These are phyloP conservation scores for Lentinula sp. DNA, from an alignment of 768 basidiomycete genomes.

Conservation along the genomic window DNA sequence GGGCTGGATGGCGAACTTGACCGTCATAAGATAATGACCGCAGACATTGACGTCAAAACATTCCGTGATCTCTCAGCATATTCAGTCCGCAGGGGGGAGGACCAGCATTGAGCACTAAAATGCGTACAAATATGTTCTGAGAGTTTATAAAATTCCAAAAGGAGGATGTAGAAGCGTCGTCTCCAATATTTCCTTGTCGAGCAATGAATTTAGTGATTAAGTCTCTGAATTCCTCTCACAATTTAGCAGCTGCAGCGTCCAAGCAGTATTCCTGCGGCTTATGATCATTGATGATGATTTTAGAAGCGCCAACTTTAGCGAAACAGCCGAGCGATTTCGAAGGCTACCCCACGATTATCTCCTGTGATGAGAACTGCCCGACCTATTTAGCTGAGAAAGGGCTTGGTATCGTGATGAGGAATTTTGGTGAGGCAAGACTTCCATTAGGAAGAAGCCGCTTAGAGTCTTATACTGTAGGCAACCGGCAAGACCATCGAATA, in stretches of 20 bases:
- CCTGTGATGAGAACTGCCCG: background rate
- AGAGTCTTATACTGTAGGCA: too few species aligned
- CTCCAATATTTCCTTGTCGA: background rate
- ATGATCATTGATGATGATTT: background rate
- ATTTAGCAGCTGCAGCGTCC: background rate
- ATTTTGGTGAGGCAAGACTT: background rate
- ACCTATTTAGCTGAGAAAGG: background rate
- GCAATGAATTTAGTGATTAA: background rate
- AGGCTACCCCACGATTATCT: background rate
- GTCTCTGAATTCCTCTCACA: background rate
- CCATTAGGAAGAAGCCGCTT: too few species aligned
- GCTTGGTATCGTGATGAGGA: background rate
- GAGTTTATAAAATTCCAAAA: background rate
- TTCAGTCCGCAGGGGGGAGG: background rate
- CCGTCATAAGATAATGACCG: background rate
- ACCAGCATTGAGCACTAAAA: background rate
- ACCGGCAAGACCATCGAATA: too few species aligned
- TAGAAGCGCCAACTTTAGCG: background rate
- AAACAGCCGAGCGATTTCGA: background rate
- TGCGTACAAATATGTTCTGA: background rate
- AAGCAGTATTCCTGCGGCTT: background rate
- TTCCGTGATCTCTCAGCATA: background rate
- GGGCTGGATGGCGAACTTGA: background rate
- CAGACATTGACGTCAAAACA: background rate
- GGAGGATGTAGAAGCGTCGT: background rate